Conservation (phyloP, 202 grass and related monocot genomes). For the Musa balbisiana region DNA sequence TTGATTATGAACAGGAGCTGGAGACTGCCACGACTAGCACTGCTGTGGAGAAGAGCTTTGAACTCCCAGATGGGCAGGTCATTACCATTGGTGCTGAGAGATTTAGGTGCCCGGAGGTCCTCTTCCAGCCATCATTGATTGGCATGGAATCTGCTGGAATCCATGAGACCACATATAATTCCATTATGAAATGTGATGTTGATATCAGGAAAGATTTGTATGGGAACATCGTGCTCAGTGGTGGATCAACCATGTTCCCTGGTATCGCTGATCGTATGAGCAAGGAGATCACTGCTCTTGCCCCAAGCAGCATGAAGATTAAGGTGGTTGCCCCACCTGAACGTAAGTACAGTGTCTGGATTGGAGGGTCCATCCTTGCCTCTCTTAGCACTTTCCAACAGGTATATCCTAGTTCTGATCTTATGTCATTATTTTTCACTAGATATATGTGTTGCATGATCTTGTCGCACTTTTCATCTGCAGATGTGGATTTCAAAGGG, state of each 20-base stretch:
- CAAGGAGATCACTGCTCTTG: slow-evolving; percentile 13
- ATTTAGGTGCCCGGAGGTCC: slow-evolving; percentile 18
- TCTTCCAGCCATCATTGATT: slow-evolving; percentile 18
- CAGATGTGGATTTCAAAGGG: slow-evolving; percentile 14
- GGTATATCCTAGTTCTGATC: background rate
- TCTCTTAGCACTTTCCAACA: slow-evolving; percentile 13
- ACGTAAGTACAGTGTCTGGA: slow-evolving; percentile 12
- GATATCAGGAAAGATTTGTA: slow-evolving; percentile 25
- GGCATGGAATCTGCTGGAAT: slow-evolving; percentile 19
- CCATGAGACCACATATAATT: slow-evolving; percentile 22
- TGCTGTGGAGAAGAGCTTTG: slow-evolving; percentile 12
- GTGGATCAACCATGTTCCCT: slow-evolving; percentile 16
- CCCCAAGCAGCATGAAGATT: slow-evolving; percentile 12
- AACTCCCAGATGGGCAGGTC: slow-evolving; percentile 21
- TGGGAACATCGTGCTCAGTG: slow-evolving; percentile 13
- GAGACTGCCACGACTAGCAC: slow-evolving; percentile 16
- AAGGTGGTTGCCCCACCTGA: slow-evolving; percentile 14
- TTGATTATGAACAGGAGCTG: slow-evolving; percentile 22
- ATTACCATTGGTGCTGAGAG: slow-evolving; percentile 18
- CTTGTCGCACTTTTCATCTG: background rate
- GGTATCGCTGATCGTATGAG: slow-evolving; percentile 18
- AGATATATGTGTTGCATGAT: background rate
- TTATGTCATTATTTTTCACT: background rate
- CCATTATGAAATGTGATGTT: slow-evolving; percentile 20
- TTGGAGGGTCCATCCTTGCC: slow-evolving; percentile 10